phyloP scores from a whole-genome alignment of 108 stramenopile genomes.

The Nannochloropsis granulata region DNA sequence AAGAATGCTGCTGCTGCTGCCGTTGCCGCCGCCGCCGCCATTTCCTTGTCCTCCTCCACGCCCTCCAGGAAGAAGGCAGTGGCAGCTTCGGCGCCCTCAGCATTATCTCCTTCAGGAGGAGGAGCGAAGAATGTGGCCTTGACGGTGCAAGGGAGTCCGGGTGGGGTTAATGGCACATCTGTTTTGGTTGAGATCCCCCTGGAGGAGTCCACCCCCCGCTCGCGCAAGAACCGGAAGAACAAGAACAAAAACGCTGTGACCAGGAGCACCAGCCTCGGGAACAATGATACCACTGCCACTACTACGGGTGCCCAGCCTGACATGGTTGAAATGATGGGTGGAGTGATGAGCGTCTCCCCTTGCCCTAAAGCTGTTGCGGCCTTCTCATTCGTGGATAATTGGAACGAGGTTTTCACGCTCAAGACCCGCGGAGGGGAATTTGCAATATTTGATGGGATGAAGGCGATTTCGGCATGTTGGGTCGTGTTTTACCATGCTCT shows the following conservation, averaged over 20 bases:
- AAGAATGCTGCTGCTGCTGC: not conserved
- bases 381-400: not conserved
- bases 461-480: conserved; percentile 30
- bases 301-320: not conserved
- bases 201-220: not conserved
- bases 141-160: not conserved
- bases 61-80: not conserved
- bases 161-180: not conserved
- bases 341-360: not conserved
- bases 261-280: not conserved
- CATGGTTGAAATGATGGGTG: not conserved
- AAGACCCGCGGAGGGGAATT: not conserved
- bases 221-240: not conserved
- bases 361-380: not conserved
- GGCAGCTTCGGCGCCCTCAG: not conserved
- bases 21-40: not conserved
- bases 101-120: not conserved
- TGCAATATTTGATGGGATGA: conserved; percentile 7
- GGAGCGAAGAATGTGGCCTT: not conserved
- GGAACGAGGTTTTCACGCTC: not conserved
- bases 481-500: conserved; percentile 29
- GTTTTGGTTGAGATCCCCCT: not conserved
- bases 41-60: not conserved
- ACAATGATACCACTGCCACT: not conserved
- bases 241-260: not conserved